Evolutionary conservation across 768 basidiomycete genomes (phyloP).

Genomic region (Suillus occidentalis): DNA sequence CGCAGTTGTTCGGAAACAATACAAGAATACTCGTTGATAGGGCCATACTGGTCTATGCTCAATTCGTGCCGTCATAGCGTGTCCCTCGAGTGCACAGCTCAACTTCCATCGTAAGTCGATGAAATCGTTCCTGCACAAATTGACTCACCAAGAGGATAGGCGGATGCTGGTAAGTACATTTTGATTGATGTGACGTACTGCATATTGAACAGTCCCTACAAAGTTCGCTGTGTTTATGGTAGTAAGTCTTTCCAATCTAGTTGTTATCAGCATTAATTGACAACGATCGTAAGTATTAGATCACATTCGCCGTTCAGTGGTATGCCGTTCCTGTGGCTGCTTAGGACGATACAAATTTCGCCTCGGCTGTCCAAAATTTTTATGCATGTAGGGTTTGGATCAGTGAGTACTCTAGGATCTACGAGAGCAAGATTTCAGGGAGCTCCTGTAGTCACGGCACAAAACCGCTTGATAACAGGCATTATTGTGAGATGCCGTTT

Average conservation of each 20-base stretch:
- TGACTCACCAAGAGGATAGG: background rate
- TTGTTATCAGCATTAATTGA: background rate
- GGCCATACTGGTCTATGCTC: background rate
- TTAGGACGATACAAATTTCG: background rate
- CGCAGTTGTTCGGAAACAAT: background rate
- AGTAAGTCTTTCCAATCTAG: background rate
- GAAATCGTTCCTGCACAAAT: background rate
- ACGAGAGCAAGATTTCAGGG: background rate
- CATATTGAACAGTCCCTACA: background rate
- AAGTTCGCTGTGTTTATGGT: background rate
- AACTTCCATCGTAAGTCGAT: background rate
- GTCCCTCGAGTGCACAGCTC: background rate
- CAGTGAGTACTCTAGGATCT: slow-evolving; percentile 13
- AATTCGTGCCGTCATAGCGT: background rate
- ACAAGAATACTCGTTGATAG: background rate
- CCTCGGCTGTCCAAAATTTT: slow-evolving; percentile 14
- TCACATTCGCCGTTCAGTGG: slow-evolving; percentile 24
- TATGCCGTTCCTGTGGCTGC: slow-evolving; percentile 1
- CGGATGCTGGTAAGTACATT: background rate
- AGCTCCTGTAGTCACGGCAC: slow-evolving; percentile 17
- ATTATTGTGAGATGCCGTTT: background rate
- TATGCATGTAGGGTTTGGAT: slow-evolving; percentile 27
- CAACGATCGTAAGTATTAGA: slow-evolving; percentile 11
- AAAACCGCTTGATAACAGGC: slow-evolving; percentile 15
- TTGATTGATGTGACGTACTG: background rate